Percentiles rank a stretch among this genome's conserved stretches.
Conservation (phyloP, 1,284 basidiomycete species). For the Rugosomyces carneus region DNA sequence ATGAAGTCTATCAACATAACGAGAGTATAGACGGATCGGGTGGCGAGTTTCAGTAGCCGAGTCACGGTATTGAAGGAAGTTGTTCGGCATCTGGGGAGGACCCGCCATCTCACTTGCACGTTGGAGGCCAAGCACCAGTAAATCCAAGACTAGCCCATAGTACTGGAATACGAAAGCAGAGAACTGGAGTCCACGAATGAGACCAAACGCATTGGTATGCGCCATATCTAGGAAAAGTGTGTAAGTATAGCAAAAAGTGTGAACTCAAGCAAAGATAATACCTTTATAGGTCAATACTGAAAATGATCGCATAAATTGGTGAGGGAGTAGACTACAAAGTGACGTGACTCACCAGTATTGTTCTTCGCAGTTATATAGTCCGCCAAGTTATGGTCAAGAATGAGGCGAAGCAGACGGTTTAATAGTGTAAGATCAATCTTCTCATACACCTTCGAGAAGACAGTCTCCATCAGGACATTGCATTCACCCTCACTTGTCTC, state of each 20-base stretch:
- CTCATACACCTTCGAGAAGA: conserved; percentile 93
- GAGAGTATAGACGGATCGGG: conserved; percentile 91
- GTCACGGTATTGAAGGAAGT: conserved; percentile 93
- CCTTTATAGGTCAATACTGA: conserved; percentile 85
- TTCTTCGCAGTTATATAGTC: conserved; percentile 99
- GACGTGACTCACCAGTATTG: conserved; percentile 59
- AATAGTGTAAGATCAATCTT: conserved; percentile 95
- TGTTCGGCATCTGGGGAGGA: conserved; percentile 91
- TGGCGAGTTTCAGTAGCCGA: conserved; percentile 90
- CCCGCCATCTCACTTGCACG: conserved; percentile 97
- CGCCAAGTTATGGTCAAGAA: conserved; percentile 95
- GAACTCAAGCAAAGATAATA: conserved; percentile 32
- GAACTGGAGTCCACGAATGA: conserved; percentile 94
- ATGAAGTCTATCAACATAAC: conserved; percentile 90
- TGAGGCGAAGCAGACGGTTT: conserved; percentile 88
- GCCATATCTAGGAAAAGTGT: conserved; percentile 61
- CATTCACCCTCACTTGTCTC: conserved; percentile 95
- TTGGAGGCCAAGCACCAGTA: conserved; percentile 90
- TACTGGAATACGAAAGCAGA: conserved; percentile 98
- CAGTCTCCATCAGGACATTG: conserved; percentile 96
- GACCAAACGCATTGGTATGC: conserved; percentile 86
- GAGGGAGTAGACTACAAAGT: not conserved
- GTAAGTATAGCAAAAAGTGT: conserved; percentile 1
- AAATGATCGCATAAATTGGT: conserved; percentile 4
- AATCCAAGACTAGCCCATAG: conserved; percentile 86